Conservation (phyloP, 176 grass and related monocot species). For the Aechmea fasciata region DNA sequence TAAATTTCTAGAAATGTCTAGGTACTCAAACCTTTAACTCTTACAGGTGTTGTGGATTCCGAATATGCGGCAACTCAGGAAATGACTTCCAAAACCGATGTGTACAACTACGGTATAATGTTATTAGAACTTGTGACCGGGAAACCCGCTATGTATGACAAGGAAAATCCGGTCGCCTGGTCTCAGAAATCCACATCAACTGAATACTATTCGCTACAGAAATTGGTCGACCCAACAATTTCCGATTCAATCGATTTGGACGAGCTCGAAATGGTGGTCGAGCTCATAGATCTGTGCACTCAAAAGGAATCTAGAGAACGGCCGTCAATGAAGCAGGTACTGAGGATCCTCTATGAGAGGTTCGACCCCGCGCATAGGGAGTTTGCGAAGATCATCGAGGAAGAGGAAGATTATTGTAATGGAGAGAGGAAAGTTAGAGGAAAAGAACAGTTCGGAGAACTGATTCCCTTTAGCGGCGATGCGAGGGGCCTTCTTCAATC, state of each 20-base stretch:
- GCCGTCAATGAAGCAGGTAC: conserved; percentile 83
- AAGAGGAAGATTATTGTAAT: conserved; percentile 48
- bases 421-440: conserved; percentile 27
- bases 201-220: conserved; percentile 44
- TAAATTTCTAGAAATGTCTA: neutral
- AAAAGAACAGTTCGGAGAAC: conserved; percentile 30
- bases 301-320: conserved; percentile 45
- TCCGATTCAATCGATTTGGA: conserved; percentile 62
- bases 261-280: conserved; percentile 69
- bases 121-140: conserved; percentile 80
- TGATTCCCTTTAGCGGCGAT: conserved; percentile 40
- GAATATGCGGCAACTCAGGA: conserved; percentile 50
- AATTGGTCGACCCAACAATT: conserved; percentile 64
- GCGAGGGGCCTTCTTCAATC: conserved; percentile 45
- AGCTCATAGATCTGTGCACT: conserved; percentile 78
- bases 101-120: conserved; percentile 81
- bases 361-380: conserved; percentile 52
- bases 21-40: neutral
- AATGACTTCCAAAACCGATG: conserved; percentile 66
- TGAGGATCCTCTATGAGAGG: conserved; percentile 77
- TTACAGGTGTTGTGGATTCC: conserved; percentile 64
- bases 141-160: conserved; percentile 40
- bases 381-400: conserved; percentile 59
- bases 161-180: conserved; percentile 51
- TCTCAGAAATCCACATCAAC: conserved; percentile 52